These are phyloP conservation scores for Abelmoschus esculentus DNA, from an alignment of 345 rosid species.

Conservation along the genomic window DNA sequence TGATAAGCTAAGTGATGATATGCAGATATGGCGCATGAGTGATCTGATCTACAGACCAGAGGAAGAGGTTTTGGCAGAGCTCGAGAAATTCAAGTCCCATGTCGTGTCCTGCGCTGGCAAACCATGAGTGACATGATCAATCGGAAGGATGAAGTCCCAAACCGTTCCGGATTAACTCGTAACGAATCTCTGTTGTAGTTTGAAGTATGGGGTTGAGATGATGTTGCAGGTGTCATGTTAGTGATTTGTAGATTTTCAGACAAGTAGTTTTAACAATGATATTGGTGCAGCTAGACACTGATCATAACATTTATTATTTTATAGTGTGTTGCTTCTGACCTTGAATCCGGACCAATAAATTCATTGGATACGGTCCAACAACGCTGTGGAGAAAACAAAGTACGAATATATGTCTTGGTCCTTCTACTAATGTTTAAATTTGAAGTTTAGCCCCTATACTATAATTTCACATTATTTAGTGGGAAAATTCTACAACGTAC, in stretches of 20 bases:
- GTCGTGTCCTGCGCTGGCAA: constrained; percentile 57
- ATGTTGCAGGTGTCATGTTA: background rate
- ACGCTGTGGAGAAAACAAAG: too few relatives aligned
- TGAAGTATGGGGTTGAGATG: constrained; percentile 1
- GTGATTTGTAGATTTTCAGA: constrained; percentile 1
- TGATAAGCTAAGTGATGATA: background rate
- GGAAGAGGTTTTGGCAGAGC: constrained; percentile 85
- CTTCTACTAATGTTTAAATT: too few relatives aligned
- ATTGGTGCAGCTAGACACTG: background rate
- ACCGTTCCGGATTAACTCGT: background rate
- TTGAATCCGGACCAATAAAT: background rate
- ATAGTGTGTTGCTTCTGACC: too few relatives aligned
- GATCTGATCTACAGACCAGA: constrained; percentile 81
- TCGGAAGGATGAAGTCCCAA: background rate
- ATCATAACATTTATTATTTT: too few relatives aligned
- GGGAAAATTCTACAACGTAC: too few relatives aligned
- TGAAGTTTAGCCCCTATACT: too few relatives aligned
- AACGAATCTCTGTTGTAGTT: background rate
- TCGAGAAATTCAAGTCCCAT: constrained; percentile 74
- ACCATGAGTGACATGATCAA: constrained; percentile 26
- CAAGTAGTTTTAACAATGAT: background rate
- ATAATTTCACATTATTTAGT: too few relatives aligned
- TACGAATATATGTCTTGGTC: too few relatives aligned
- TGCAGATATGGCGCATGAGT: constrained; percentile 90
- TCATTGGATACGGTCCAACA: background rate